Percentiles rank a stretch among this genome's conserved stretches.
Evolutionary conservation across 768 basidiomycete species (phyloP).

Genomic region (Lentinus brumalis): DNA sequence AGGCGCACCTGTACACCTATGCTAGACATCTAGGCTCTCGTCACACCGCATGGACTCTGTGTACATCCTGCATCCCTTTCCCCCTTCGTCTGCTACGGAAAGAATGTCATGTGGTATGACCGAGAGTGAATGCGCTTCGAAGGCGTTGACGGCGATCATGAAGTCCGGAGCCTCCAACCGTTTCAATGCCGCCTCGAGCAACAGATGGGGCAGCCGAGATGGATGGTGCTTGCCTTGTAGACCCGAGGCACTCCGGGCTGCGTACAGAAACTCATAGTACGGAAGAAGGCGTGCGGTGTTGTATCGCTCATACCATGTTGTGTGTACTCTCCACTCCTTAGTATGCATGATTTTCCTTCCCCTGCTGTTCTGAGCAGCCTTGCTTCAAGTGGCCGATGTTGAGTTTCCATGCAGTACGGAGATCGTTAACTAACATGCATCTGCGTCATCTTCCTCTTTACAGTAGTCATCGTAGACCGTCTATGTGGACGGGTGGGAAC

Average conservation of each 20-base stretch:
- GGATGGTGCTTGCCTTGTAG: too few species aligned
- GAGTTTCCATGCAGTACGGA: too few species aligned
- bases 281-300: too few species aligned
- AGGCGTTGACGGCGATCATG: background rate
- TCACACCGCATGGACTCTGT: too few species aligned
- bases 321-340: too few species aligned
- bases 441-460: constrained; percentile 21
- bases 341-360: too few species aligned
- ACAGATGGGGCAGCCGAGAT: too few species aligned
- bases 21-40: background rate
- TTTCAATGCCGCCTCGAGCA: background rate
- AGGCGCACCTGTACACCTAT: background rate
- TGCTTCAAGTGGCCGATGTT: background rate
- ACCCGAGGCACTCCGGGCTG: too few species aligned
- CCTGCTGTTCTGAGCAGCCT: background rate
- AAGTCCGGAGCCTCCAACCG: background rate
- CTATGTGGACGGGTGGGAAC: constrained; percentile 63
- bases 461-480: constrained; percentile 76
- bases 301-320: too few species aligned
- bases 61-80: background rate
- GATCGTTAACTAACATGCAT: background rate
- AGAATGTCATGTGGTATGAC: background rate
- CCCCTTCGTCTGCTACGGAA: background rate
- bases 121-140: background rate
- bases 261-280: too few species aligned